Conservation (phyloP, 202 grass and related monocot genomes). For the Zizania palustris region DNA sequence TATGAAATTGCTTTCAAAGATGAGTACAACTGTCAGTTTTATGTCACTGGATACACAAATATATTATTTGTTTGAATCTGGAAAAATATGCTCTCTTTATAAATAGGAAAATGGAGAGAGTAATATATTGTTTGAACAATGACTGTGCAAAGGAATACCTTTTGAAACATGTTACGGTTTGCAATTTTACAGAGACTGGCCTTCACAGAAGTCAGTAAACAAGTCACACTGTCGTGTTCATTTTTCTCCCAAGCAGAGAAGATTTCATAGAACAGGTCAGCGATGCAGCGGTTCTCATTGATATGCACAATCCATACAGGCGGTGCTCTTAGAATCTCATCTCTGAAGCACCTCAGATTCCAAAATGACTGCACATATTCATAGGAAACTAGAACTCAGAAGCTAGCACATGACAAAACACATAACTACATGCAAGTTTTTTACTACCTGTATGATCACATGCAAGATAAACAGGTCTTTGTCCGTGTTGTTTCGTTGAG, state of each 20-base stretch:
- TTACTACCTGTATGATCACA: constrained; percentile 9
- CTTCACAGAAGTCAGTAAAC: constrained; percentile 11
- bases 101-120: not conserved
- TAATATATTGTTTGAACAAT: not conserved
- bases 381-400: constrained; percentile 24
- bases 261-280: constrained; percentile 4
- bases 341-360: constrained; percentile 15
- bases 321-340: not conserved
- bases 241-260: constrained; percentile 25
- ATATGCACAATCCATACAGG: not conserved
- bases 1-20: no score
- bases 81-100: not conserved
- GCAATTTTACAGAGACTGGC: not conserved
- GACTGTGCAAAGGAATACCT: not conserved
- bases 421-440: not conserved
- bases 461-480: constrained; percentile 23
- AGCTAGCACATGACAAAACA: not conserved
- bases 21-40: no score
- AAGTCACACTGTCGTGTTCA: not conserved
- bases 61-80: not conserved
- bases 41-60: not conserved
- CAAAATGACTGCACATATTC: constrained; percentile 19
- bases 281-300: not conserved
- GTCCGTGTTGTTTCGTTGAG: not conserved
- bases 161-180: constrained; percentile 4